These are phyloP conservation scores for Stentor roeselii DNA, from an alignment of 73 alveolate genomes.

Conservation along the genomic window DNA sequence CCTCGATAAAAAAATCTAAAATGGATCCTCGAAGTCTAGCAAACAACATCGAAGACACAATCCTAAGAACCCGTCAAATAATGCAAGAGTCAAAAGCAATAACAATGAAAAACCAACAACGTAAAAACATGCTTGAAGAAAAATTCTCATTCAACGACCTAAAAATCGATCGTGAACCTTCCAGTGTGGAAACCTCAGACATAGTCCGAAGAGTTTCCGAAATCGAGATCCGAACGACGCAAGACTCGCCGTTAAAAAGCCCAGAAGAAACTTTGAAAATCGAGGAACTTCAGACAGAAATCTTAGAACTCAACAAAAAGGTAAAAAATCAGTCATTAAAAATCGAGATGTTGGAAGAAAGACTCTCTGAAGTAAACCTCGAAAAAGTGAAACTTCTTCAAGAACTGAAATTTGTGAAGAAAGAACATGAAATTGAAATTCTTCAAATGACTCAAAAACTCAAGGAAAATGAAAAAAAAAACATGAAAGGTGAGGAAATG, in stretches of 20 bases:
- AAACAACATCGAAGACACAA: too few relatives aligned
- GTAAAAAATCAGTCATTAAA: not conserved
- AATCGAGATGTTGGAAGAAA: not conserved
- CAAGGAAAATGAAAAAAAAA: not conserved
- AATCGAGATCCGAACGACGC: not conserved
- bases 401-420: not conserved
- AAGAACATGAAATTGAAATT: not conserved
- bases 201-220: not conserved
- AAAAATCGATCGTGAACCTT: not conserved
- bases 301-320: not conserved
- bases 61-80: too few relatives aligned
- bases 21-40: too few relatives aligned
- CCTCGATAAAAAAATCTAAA: too few relatives aligned
- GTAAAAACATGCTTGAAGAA: too few relatives aligned
- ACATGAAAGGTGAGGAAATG: not conserved
- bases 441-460: not conserved
- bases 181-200: not conserved
- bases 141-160: not conserved
- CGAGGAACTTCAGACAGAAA: not conserved
- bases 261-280: not conserved
- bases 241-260: not conserved
- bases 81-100: too few relatives aligned
- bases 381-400: not conserved
- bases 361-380: not conserved
- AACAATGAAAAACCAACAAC: too few relatives aligned